Conservation (phyloP, 176 grass and related monocot species). For the Elaeis guineensis region DNA sequence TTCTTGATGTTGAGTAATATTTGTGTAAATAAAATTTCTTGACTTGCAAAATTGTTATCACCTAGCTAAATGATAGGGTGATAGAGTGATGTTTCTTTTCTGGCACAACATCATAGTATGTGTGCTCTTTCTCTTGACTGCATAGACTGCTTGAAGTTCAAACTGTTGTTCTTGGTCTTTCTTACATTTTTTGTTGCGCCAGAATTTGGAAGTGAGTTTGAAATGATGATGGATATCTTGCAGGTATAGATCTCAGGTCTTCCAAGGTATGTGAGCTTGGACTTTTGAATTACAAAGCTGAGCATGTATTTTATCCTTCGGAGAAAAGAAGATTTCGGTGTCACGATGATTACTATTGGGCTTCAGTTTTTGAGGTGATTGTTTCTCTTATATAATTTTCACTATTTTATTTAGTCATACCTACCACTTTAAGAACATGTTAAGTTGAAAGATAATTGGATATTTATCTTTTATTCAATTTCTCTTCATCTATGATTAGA, state of each 20-base stretch:
- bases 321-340: conserved; percentile 67
- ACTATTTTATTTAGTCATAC: neutral
- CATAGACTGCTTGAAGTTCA: too few relatives aligned
- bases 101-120: too few relatives aligned
- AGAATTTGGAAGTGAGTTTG: conserved; percentile 10
- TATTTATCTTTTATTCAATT: too few relatives aligned
- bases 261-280: conserved; percentile 87
- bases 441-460: neutral
- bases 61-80: too few relatives aligned
- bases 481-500: too few relatives aligned
- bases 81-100: too few relatives aligned
- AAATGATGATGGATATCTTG: conserved; percentile 17
- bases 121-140: too few relatives aligned
- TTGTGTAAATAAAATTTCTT: too few relatives aligned
- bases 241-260: conserved; percentile 75
- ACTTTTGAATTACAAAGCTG: conserved; percentile 81
- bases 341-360: conserved; percentile 95
- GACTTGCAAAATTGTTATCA: too few relatives aligned
- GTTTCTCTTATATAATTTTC: conserved; percentile 1
- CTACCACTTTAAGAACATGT: neutral
- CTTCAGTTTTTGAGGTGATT: conserved; percentile 85
- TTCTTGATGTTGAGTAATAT: too few relatives aligned
- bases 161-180: too few relatives aligned
- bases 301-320: conserved; percentile 74
- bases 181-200: too few relatives aligned